Evolutionary conservation across 2,329 filamentous ascomycete species (phyloP).

Genomic region (Hypoxylon sp.): DNA sequence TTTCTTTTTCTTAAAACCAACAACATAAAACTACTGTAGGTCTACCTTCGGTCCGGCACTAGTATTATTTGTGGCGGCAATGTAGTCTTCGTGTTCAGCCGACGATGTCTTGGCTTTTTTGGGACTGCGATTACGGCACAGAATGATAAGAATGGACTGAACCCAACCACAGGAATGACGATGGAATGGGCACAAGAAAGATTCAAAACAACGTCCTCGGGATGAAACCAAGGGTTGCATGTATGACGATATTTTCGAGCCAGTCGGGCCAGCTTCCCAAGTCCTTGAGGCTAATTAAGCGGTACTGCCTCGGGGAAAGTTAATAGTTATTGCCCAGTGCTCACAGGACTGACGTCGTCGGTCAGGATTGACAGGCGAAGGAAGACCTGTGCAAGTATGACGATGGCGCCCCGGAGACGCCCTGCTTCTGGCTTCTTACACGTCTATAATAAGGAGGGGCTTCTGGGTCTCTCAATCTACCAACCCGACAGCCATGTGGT

Average conservation of each 20-base stretch:
- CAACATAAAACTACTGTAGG: slow-evolving; percentile 9
- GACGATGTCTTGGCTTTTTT: slow-evolving; percentile 41
- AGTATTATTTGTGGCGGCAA: slow-evolving; percentile 38
- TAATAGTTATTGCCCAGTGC: slow-evolving; percentile 35
- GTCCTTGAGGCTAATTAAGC: slow-evolving; percentile 44
- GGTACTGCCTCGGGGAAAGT: slow-evolving; percentile 44
- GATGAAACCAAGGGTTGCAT: slow-evolving; percentile 50
- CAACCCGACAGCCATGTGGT: slow-evolving; percentile 31
- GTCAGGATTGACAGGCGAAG: slow-evolving; percentile 37
- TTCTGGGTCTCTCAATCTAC: slow-evolving; percentile 41
- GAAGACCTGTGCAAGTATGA: slow-evolving; percentile 44
- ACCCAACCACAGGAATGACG: slow-evolving; percentile 38
- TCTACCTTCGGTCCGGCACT: slow-evolving; percentile 39
- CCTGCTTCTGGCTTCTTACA: slow-evolving; percentile 31
- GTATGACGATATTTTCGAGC: slow-evolving; percentile 50
- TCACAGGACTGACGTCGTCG: slow-evolving; percentile 46
- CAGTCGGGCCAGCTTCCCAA: slow-evolving; percentile 46
- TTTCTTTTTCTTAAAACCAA: slow-evolving; percentile 23
- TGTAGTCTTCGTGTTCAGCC: slow-evolving; percentile 42
- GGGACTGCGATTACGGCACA: slow-evolving; percentile 35
- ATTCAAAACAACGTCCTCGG: slow-evolving; percentile 43
- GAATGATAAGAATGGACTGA: slow-evolving; percentile 36
- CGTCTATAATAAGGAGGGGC: slow-evolving; percentile 38
- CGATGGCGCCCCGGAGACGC: slow-evolving; percentile 26
- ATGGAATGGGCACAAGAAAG: slow-evolving; percentile 38